phyloP scores from a whole-genome alignment of 805 yeast genomes.

The Citeromyces nyonsensis region DNA sequence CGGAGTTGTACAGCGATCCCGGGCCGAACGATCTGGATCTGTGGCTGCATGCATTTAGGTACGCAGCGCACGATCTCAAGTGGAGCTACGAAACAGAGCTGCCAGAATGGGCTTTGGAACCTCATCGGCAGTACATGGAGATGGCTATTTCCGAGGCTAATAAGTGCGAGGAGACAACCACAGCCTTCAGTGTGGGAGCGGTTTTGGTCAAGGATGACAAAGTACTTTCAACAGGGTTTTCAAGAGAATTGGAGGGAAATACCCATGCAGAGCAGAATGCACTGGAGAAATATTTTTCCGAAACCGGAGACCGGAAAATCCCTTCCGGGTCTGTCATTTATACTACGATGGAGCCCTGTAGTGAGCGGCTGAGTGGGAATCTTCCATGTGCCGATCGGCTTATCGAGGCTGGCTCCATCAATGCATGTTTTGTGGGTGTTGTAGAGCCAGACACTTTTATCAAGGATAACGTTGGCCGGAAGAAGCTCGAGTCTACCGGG shows the following conservation, averaged over 20 bases:
- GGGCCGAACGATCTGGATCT: conserved; percentile 75
- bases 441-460: conserved; percentile 84
- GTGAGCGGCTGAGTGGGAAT: conserved; percentile 79
- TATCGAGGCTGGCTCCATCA: conserved; percentile 29
- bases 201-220: conserved; percentile 53
- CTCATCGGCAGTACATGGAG: conserved; percentile 50
- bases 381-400: conserved; percentile 78
- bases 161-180: conserved; percentile 66
- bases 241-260: conserved; percentile 85
- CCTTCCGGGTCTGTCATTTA: conserved; percentile 73
- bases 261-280: conserved; percentile 98
- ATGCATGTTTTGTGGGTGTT: conserved; percentile 81
- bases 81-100: conserved; percentile 69
- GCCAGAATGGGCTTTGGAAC: conserved; percentile 71
- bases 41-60: conserved; percentile 85
- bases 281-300: conserved; percentile 62
- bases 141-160: conserved; percentile 65
- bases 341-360: conserved; percentile 97
- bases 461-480: conserved; percentile 51
- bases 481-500: conserved; percentile 34
- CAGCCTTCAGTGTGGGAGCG: conserved; percentile 94
- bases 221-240: conserved; percentile 69
- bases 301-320: conserved; percentile 19
- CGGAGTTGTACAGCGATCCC: conserved; percentile 73
- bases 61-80: conserved; percentile 34